Conservation (phyloP, 768 basidiomycete species). For the Tephrocybe sp. region DNA sequence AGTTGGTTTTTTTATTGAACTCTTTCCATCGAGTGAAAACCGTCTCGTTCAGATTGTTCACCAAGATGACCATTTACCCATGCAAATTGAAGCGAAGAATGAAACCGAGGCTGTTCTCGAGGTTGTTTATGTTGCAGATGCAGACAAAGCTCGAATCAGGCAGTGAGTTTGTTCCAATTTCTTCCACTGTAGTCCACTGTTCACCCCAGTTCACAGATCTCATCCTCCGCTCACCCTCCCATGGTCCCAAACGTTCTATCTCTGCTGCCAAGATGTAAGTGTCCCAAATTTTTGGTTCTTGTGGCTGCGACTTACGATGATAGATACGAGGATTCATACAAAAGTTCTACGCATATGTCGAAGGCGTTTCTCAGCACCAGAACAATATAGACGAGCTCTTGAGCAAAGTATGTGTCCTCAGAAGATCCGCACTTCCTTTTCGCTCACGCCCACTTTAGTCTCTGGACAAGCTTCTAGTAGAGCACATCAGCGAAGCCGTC, state of each 20-base stretch:
- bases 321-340: slow-evolving; percentile 62
- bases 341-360: slow-evolving; percentile 94
- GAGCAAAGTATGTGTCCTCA: slow-evolving; percentile 58
- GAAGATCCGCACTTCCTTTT: background rate
- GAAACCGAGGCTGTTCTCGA: slow-evolving; percentile 76
- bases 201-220: slow-evolving; percentile 39
- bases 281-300: background rate
- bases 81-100: slow-evolving; percentile 60
- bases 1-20: slow-evolving; percentile 19
- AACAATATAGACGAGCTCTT: slow-evolving; percentile 89
- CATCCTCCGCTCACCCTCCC: slow-evolving; percentile 72
- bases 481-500: slow-evolving; percentile 74
- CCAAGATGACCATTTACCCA: slow-evolving; percentile 86
- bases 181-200: background rate
- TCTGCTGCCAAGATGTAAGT: slow-evolving; percentile 86
- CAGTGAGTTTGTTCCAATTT: slow-evolving; percentile 38
- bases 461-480: slow-evolving; percentile 76
- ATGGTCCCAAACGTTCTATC: slow-evolving; percentile 93
- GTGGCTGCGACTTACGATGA: background rate
- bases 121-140: slow-evolving; percentile 77
- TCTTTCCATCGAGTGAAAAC: background rate
- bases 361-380: slow-evolving; percentile 90
- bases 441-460: slow-evolving; percentile 48
- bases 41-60: slow-evolving; percentile 60
- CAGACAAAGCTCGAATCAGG: slow-evolving; percentile 57